phyloP scores from a whole-genome alignment of 441 rosid genomes.

The Populus tomentosa region DNA sequence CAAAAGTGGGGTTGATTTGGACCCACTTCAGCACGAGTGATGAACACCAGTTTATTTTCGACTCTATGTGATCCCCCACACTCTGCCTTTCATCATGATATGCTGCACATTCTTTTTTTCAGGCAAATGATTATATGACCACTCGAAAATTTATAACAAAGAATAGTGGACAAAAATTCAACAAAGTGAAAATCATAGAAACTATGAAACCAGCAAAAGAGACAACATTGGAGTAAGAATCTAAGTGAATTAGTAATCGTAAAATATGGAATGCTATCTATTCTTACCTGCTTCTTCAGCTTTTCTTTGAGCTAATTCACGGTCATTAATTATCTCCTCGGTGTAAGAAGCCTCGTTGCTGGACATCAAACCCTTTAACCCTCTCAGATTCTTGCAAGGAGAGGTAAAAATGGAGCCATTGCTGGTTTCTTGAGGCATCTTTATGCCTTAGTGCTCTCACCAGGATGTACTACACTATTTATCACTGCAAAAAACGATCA shows the following conservation, averaged over 20 bases:
- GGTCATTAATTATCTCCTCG: constrained; percentile 56
- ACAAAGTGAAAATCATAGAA: background rate
- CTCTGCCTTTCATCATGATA: constrained; percentile 16
- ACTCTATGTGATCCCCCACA: constrained; percentile 12
- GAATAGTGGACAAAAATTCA: background rate
- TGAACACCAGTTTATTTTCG: constrained; percentile 1
- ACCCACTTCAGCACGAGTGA: background rate
- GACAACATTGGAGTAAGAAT: constrained; percentile 1
- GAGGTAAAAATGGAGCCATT: constrained; percentile 26
- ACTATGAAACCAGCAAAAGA: background rate
- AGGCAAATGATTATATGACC: background rate
- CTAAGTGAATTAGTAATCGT: background rate
- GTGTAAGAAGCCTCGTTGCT: constrained; percentile 27
- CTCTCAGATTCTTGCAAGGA: constrained; percentile 54
- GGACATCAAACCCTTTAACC: constrained; percentile 40
- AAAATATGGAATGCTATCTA: background rate
- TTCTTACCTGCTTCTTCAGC: constrained; percentile 93
- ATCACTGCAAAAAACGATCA: background rate
- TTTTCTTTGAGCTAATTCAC: constrained; percentile 76
- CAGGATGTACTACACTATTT: background rate
- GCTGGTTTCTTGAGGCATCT: constrained; percentile 68
- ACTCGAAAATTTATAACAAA: background rate
- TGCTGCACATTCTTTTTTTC: background rate
- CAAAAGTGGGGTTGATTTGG: background rate
- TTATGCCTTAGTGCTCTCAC: constrained; percentile 6